Base-by-base conservation (phyloP, 2,329 filamentous ascomycete genomes). In the Colletotrichum eleusines region DNA sequence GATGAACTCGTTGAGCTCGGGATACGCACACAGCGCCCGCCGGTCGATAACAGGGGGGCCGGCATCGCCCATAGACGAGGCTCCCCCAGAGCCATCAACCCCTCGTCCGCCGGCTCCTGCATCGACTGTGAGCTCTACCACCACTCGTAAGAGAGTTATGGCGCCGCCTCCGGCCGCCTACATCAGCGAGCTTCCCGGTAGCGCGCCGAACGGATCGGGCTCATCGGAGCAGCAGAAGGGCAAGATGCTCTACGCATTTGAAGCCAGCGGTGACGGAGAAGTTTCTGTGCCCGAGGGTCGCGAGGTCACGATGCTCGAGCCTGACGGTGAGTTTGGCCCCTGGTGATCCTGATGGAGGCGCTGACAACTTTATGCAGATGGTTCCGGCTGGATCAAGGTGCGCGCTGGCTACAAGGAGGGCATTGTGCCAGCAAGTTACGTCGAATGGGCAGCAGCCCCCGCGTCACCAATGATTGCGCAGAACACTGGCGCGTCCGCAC, bases 231-330 rank as follows among this genome's bases (percentile, higher is more conserved):
- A 92, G 76, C 90, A 90, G 73, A 92, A 87, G 78, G 95, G 93
- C 58, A 97, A 91, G 81, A 97, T 98, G 95, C 76, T 98, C 1
- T 99, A 98, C 78, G 76, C 88, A 0, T 99, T 98, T 76, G 91
- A 97, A 73, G 92, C 91, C 11, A 91, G 86, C 63, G 92, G 91
- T 1, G 90, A 93, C 0, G 95, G 94, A 8, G 96, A 99, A 80
- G 81, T 98, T 18, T 91, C 89, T 0, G 90, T 97, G 0, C 82
- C 89, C 5, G 95, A 97, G 75, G 94, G 94, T 16, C 88, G 90
- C 64, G 92, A 97, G 11, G 87, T 99, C 38, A 84, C 84, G 0
- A 87, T 98, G 54, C 76, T 98, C 5, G 95, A 98, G 78, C 89
- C 93, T 23, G 97, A 99, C 82, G 94, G 94, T 97, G 88, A 84